Base-by-base conservation (phyloP, 2,329 filamentous ascomycete genomes). In the Volutella citrinella region DNA sequence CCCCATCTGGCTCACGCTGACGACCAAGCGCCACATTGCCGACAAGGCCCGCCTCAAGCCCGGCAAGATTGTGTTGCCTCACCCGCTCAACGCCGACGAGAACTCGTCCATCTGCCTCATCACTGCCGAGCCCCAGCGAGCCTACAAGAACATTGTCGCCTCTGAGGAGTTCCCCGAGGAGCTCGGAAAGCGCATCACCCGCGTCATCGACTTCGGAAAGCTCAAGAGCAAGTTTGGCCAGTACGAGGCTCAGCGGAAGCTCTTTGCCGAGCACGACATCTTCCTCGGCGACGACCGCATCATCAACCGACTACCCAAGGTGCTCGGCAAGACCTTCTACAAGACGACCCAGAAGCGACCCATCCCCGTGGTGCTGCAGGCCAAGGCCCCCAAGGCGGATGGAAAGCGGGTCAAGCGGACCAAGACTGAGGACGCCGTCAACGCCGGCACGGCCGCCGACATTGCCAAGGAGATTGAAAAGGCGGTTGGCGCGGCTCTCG, bases 201-300 rank as follows among this genome's bases (percentile, higher is more conserved):
- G 81, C 46, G 77, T 98, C 27, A 83, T 97, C 53, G 88, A 89
- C 52, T 69, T 90, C 48, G 74, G 76, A 52, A 95, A 97, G 64
- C 72, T 98, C 43, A 68, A 69, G 56, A 76, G 82, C 51, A 91
- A 93, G 69, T 96, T 85, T 74, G 82, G 85, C 70, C 79, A 85
- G 42, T 98, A 87, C 65, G 93, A 98, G 69, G 80, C 80, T 33
- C 82, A 87, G 63, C 76, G 93, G 46, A 87, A 93, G 62, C 76
- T 98, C 21, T 77, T 84, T 43, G 70, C 80, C 27, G 87, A 95
- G 62, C 88, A 96, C 63, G 93, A 97, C 59, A 69, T 97, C 36
- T 97, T 98, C 69, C 74, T 98, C 37, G 91, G 86, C 32, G 93
- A 98, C 60, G 87, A 95, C 56, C 76, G 93, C 30, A 85, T 98